Conservation (phyloP, 2,329 filamentous ascomycete species). For the Verticillium nonalfalfae region DNA sequence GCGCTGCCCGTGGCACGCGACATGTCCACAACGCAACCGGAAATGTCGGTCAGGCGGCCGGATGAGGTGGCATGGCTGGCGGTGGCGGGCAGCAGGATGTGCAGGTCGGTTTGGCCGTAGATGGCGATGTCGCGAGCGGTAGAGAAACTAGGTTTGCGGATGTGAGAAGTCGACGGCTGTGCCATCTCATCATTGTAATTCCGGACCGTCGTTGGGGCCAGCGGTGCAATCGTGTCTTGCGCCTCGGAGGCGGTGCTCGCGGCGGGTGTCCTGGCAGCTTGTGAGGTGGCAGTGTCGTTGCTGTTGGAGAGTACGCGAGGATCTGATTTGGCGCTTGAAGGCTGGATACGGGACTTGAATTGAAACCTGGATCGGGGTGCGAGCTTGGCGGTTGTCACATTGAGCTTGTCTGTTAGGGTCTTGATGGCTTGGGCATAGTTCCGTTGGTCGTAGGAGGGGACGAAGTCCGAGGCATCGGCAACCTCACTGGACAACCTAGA, state of each 20-base stretch:
- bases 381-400: constrained; percentile 59
- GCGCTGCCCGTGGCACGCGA: constrained; percentile 53
- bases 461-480: constrained; percentile 72
- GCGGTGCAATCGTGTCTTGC: constrained; percentile 28
- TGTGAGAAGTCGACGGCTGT: constrained; percentile 24
- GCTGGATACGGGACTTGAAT: constrained; percentile 48
- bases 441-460: constrained; percentile 85
- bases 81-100: constrained; percentile 70
- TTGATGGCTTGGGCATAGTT: constrained; percentile 80
- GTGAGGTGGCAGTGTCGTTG: constrained; percentile 13
- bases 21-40: constrained; percentile 73
- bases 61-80: constrained; percentile 67
- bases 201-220: constrained; percentile 28
- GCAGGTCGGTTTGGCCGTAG: constrained; percentile 57
- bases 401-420: constrained; percentile 70
- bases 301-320: constrained; percentile 26
- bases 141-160: constrained; percentile 60
- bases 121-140: constrained; percentile 57
- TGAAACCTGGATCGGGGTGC: constrained; percentile 76
- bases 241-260: constrained; percentile 11
- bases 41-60: constrained; percentile 64
- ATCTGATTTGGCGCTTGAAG: constrained; percentile 27
- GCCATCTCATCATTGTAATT: constrained; percentile 55
- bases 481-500: constrained; percentile 77
- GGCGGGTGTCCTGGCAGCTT: neutral